Conservation (phyloP, 805 yeast genomes). For the Ogataea salicorniae region DNA sequence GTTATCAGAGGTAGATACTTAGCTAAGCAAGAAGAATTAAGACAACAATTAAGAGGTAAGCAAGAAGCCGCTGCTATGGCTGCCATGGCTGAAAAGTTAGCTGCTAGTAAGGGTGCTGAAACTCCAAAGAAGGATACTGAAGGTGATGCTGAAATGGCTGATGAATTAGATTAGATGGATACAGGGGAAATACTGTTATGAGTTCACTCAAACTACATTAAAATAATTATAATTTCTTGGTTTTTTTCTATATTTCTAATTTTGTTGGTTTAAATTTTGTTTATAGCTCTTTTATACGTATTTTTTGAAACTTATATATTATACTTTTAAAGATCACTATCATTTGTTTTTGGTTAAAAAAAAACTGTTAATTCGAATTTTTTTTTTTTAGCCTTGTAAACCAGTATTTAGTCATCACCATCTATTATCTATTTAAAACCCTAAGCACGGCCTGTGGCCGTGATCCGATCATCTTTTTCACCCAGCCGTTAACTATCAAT, state of each 20-base stretch:
- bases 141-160: conserved; percentile 33
- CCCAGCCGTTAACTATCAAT: too few relatives aligned
- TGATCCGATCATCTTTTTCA: too few relatives aligned
- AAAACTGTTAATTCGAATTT: too few relatives aligned
- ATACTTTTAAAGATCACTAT: too few relatives aligned
- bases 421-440: too few relatives aligned
- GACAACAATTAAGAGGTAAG: conserved; percentile 80
- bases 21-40: conserved; percentile 92
- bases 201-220: neutral
- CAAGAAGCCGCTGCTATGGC: conserved; percentile 83
- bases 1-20: conserved; percentile 91
- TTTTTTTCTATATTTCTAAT: neutral
- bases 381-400: too few relatives aligned
- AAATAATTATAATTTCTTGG: neutral
- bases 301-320: too few relatives aligned
- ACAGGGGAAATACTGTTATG: neutral
- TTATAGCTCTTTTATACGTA: too few relatives aligned
- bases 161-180: conserved; percentile 16
- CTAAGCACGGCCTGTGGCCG: too few relatives aligned
- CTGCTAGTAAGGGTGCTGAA: conserved; percentile 63
- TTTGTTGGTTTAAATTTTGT: neutral
- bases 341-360: too few relatives aligned
- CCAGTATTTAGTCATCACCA: too few relatives aligned
- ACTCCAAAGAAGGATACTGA: conserved; percentile 34
- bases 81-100: conserved; percentile 76